Evolutionary conservation across 345 rosid species (phyloP), one percentile per base, ranked within the genome.

Genomic region (Draba incana): DNA sequence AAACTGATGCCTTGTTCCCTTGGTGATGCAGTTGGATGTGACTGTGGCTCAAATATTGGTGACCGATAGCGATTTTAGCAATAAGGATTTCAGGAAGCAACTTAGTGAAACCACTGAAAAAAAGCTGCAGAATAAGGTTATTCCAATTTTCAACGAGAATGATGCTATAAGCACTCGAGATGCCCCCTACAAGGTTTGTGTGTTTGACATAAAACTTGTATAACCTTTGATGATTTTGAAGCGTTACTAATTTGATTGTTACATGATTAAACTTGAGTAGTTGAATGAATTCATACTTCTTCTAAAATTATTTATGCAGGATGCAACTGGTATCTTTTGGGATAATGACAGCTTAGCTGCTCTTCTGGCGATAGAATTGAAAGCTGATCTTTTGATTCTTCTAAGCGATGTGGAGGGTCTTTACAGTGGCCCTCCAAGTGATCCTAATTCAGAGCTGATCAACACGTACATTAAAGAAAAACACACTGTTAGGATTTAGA

Each of bases 341-440:
- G 99, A 95, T 74, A 95, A 95, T 79, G 99, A 95, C 71, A 95
- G 99, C 78, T 88, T 95, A 80, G 92, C 99, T 33, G 97, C 92
- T 65, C 78, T 95, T 55, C 74, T 94, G 57, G 91, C 99, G 23
- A 72, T 92, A 76, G 98, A 95, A 80, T 83, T 95, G 49, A 81
- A 92, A 57, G 99, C 99, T 35, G 99, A 95, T 80, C 96, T 95
- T 75, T 88, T 94, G 67, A 74, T 95, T 64, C 82, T 95, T 42
- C 81, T 92, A 69, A 95, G 98, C 80, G 99, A 95, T 67, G 99
- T 95, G 9, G 98, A 86, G 45, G 99, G 99, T 73, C 96, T 95
- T 65, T 95, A 86, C 7, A 95, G 93, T 74, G 98, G 97, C 46
- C 99, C 99, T 41, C 98, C 98, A 47, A 89, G 86, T 62, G 96